phyloP scores from a whole-genome alignment of 2,329 filamentous ascomycete species.

The Dothidotthia symphoricarpi region DNA sequence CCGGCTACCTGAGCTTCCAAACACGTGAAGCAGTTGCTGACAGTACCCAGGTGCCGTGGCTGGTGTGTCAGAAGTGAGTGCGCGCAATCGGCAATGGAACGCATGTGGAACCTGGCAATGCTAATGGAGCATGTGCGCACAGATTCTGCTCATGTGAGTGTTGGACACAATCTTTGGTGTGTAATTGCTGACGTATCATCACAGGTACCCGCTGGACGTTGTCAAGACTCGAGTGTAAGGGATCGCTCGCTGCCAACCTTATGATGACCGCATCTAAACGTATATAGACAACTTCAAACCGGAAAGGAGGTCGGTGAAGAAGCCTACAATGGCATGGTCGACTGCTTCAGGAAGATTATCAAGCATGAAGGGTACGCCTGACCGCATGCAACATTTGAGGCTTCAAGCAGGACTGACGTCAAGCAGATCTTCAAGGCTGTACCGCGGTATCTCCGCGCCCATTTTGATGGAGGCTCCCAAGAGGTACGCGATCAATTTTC shows the following conservation, averaged over 20 bases:
- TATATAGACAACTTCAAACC: constrained; percentile 77
- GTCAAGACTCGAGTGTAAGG: constrained; percentile 95
- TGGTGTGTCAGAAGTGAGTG: constrained; percentile 89
- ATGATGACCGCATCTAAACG: constrained; percentile 22
- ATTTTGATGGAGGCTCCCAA: constrained; percentile 98
- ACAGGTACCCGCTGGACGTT: constrained; percentile 96
- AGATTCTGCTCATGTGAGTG: constrained; percentile 82
- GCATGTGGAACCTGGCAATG: constrained; percentile 11
- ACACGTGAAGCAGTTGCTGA: constrained; percentile 29
- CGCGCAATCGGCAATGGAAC: constrained; percentile 7
- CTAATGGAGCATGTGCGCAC: constrained; percentile 33
- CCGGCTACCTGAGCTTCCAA: neutral
- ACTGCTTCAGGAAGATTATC: constrained; percentile 97
- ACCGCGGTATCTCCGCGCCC: constrained; percentile 91
- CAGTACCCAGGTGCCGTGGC: constrained; percentile 73
- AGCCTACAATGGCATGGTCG: constrained; percentile 92
- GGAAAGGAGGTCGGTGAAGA: constrained; percentile 72
- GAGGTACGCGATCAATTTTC: no score
- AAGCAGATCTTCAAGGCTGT: constrained; percentile 76
- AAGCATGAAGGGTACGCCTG: constrained; percentile 79
- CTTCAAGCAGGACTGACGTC: constrained; percentile 12
- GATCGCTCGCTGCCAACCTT: constrained; percentile 4
- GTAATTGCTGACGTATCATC: constrained; percentile 4
- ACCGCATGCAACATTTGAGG: constrained; percentile 1
- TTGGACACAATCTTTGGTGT: neutral